A percentile compares a stretch with the other conserved stretches of the same genome.
Evolutionary conservation across 306 rosid species (phyloP).

Genomic region (Cucumis melo): DNA sequence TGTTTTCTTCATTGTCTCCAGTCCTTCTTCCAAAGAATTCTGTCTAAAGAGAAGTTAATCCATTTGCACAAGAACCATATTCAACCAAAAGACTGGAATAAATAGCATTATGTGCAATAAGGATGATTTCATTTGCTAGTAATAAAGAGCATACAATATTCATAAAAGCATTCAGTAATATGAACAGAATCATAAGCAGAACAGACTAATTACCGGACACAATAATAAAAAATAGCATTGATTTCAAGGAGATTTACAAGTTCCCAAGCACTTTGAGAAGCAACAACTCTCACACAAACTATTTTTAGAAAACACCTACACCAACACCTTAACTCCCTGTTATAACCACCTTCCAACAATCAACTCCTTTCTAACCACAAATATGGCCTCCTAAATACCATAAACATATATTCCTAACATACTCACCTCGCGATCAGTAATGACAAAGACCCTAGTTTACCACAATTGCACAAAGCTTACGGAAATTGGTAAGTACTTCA

Average conservation of each 20-base stretch:
- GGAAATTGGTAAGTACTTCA: neutral
- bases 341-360: neutral
- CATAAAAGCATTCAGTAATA: neutral
- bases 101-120: neutral
- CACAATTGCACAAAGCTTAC: neutral
- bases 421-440: neutral
- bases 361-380: neutral
- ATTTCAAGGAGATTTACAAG: neutral
- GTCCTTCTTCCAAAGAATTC: constrained; percentile 88
- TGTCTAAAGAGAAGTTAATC: constrained; percentile 93
- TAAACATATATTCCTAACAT: neutral
- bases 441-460: neutral
- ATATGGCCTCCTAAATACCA: neutral
- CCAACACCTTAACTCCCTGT: neutral
- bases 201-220: neutral
- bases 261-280: neutral
- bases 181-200: neutral
- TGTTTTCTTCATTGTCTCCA: constrained; percentile 48
- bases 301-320: neutral
- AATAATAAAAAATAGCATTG: neutral
- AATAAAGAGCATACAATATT: neutral
- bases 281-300: neutral
- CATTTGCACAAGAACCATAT: constrained; percentile 30
- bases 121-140: neutral
- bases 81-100: constrained; percentile 12